A percentile compares a stretch with the other conserved stretches of the same genome.
Conservation (phyloP, 1,284 basidiomycete species). For the Chondrostereum purpureum region DNA sequence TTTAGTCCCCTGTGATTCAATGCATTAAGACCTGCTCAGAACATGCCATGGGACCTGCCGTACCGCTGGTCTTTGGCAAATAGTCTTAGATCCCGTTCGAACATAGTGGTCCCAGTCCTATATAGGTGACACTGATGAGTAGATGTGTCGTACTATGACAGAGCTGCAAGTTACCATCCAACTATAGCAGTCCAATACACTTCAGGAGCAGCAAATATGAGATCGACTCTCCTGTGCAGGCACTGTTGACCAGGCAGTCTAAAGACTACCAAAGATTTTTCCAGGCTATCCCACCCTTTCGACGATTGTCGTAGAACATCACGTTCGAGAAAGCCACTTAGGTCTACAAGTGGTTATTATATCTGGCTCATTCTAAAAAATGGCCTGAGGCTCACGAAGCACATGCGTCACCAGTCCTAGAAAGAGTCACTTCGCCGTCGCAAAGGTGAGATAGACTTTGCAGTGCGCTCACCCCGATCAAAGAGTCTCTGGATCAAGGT, state of each 20-base stretch:
- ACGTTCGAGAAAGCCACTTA: slow-evolving; percentile 50
- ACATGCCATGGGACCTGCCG: slow-evolving; percentile 11
- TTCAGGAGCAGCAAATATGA: slow-evolving; percentile 64
- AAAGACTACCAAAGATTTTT: slow-evolving; percentile 69
- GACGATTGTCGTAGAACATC: slow-evolving; percentile 44
- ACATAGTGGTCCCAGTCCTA: slow-evolving; percentile 78
- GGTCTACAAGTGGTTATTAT: too few relatives aligned
- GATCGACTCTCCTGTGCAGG: slow-evolving; percentile 53
- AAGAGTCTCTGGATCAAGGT: slow-evolving; percentile 47
- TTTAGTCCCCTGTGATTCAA: slow-evolving; percentile 52
- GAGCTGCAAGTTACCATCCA: slow-evolving; percentile 71
- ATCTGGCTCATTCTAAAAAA: too few relatives aligned
- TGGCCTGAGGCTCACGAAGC: slow-evolving; percentile 57
- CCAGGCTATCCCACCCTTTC: slow-evolving; percentile 63
- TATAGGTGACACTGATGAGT: too few relatives aligned
- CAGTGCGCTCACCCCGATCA: slow-evolving; percentile 35
- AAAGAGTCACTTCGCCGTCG: background rate
- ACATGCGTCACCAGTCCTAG: slow-evolving; percentile 60
- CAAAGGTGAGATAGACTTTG: slow-evolving; percentile 1
- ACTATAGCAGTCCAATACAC: slow-evolving; percentile 75
- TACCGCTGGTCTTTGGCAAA: slow-evolving; percentile 70
- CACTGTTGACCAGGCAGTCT: slow-evolving; percentile 35
- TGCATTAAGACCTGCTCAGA: too few relatives aligned
- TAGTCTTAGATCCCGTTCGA: slow-evolving; percentile 69
- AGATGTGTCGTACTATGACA: too few relatives aligned